Percentiles rank a stretch among this genome's conserved stretches.
These are phyloP conservation scores for Populus tomentosa DNA, from an alignment of 441 rosid species.

Conservation along the genomic window DNA sequence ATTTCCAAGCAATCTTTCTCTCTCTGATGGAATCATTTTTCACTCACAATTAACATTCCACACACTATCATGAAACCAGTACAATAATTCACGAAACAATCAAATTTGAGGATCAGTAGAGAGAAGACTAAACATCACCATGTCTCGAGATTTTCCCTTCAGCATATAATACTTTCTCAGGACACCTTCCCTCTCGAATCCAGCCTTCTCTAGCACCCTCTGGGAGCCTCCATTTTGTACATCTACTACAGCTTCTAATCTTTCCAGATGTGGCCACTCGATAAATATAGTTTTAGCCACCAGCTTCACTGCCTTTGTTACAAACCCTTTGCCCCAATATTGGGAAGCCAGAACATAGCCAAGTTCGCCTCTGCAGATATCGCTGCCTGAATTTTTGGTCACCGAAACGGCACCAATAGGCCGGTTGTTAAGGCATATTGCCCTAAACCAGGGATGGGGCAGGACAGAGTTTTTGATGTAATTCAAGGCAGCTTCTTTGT, in stretches of 20 bases:
- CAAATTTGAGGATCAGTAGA: slow-evolving; percentile 39
- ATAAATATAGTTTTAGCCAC: slow-evolving; percentile 33
- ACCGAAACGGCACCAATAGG: slow-evolving; percentile 53
- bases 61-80: not conserved
- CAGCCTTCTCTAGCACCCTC: slow-evolving; percentile 62
- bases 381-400: slow-evolving; percentile 29
- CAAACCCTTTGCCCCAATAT: slow-evolving; percentile 69
- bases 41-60: not conserved
- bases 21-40: not conserved
- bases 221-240: slow-evolving; percentile 56
- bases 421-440: slow-evolving; percentile 54
- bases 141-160: slow-evolving; percentile 51
- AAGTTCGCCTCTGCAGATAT: slow-evolving; percentile 48
- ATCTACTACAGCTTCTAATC: slow-evolving; percentile 69
- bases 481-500: slow-evolving; percentile 44
- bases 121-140: slow-evolving; percentile 58
- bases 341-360: slow-evolving; percentile 47
- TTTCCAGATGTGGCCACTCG: slow-evolving; percentile 54
- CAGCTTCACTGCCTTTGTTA: slow-evolving; percentile 46
- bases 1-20: not conserved
- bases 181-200: slow-evolving; percentile 60
- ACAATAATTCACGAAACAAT: not conserved
- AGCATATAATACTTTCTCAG: slow-evolving; percentile 36
- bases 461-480: slow-evolving; percentile 25
- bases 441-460: slow-evolving; percentile 59